phyloP scores from a whole-genome alignment of 306 rosid genomes.

The Lathyrus aphaca region DNA sequence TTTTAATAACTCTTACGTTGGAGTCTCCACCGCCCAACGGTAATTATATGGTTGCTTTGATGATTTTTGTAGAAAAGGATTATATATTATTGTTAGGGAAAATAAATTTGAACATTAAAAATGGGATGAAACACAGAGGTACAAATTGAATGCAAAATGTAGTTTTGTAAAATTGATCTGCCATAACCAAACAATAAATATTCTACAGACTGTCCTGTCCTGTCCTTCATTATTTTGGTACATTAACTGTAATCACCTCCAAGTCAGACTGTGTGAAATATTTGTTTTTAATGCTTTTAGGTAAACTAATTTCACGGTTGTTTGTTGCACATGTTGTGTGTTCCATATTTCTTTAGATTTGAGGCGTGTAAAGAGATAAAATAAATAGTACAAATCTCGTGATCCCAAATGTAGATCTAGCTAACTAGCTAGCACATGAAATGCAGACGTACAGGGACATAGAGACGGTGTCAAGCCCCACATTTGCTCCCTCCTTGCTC shows the following conservation, averaged over 20 bases:
- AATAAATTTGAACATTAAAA: too few species aligned
- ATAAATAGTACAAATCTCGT: slow-evolving; percentile 19
- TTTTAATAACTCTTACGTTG: too few species aligned
- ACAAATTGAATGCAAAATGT: neutral
- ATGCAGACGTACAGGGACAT: slow-evolving; percentile 11
- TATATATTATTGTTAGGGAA: too few species aligned
- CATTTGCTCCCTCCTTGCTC: slow-evolving; percentile 2
- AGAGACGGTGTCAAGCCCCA: neutral
- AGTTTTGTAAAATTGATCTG: neutral
- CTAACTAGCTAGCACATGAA: slow-evolving; percentile 9
- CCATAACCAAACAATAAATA: neutral
- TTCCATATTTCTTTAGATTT: slow-evolving; percentile 7
- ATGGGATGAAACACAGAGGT: too few species aligned
- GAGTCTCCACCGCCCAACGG: too few species aligned
- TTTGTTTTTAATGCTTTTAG: slow-evolving; percentile 23
- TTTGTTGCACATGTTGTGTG: slow-evolving; percentile 44
- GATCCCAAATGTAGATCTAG: slow-evolving; percentile 45
- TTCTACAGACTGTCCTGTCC: neutral
- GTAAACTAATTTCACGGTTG: slow-evolving; percentile 11
- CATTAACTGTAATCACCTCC: neutral
- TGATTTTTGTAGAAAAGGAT: too few species aligned
- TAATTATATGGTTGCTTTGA: too few species aligned
- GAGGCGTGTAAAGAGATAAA: neutral
- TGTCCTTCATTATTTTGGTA: neutral
- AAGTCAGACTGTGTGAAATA: slow-evolving; percentile 4